Conservation (phyloP, 1,284 basidiomycete genomes). For the Trichosporon sp. region DNA sequence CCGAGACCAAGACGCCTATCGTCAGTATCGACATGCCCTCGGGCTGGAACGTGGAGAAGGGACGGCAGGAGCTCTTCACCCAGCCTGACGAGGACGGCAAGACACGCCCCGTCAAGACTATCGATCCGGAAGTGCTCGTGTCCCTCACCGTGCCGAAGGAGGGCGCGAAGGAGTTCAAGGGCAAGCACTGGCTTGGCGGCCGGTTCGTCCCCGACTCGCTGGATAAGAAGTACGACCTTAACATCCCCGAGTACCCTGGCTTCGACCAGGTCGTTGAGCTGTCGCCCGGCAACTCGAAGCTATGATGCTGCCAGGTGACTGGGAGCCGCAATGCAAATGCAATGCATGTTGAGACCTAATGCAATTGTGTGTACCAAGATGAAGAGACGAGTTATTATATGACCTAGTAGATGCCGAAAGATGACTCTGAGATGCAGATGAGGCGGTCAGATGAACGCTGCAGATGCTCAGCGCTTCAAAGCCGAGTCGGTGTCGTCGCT, state of each 20-base stretch:
- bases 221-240: constrained; percentile 66
- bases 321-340: too few relatives aligned
- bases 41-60: constrained; percentile 74
- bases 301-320: too few relatives aligned
- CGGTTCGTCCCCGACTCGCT: constrained; percentile 74
- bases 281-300: constrained; percentile 11
- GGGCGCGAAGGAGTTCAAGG: constrained; percentile 68
- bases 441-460: too few relatives aligned
- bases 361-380: background rate
- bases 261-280: constrained; percentile 73
- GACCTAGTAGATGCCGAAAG: background rate
- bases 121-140: constrained; percentile 73
- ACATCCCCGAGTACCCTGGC: constrained; percentile 70
- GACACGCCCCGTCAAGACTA: constrained; percentile 45
- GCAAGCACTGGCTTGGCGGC: constrained; percentile 86
- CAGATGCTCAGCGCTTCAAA: background rate
- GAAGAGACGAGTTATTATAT: background rate
- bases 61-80: constrained; percentile 35
- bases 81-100: constrained; percentile 60
- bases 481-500: background rate
- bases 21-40: constrained; percentile 93
- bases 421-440: too few relatives aligned
- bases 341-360: background rate
- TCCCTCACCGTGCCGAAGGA: constrained; percentile 92
- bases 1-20: constrained; percentile 63